These are phyloP conservation scores for Mortierella sp. DNA, from an alignment of 371 early-diverging fungal genomes.

Conservation along the genomic window DNA sequence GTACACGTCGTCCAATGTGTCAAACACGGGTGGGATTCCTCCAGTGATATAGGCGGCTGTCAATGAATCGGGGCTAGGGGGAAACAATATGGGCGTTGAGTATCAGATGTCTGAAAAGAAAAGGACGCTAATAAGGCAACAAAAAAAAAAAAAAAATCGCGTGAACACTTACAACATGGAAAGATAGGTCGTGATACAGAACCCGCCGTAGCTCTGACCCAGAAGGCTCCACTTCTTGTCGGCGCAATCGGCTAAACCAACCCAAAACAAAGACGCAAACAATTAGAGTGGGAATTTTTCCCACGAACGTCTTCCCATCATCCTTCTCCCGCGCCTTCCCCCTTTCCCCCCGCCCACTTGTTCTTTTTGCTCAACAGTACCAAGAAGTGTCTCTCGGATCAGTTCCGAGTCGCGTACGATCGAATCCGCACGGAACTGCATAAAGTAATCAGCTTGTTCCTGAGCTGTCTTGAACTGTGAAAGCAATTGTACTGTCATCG, in stretches of 20 bases:
- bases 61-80: constrained; percentile 67
- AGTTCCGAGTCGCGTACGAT: constrained; percentile 78
- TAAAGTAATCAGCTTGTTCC: constrained; percentile 70
- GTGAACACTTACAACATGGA: constrained; percentile 66
- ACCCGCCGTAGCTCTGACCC: constrained; percentile 82
- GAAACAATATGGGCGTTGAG: no score
- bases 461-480: constrained; percentile 58
- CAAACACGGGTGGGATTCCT: constrained; percentile 76
- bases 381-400: constrained; percentile 68
- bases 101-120: not conserved
- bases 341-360: no score
- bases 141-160: no score
- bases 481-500: constrained; percentile 67
- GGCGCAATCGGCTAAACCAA: constrained; percentile 22
- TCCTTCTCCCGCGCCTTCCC: no score
- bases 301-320: no score
- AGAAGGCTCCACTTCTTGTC: constrained; percentile 62
- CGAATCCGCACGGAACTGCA: constrained; percentile 77
- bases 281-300: not conserved
- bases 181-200: constrained; percentile 78
- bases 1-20: constrained; percentile 72
- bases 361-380: constrained; percentile 8
- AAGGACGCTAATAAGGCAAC: no score
- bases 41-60: constrained; percentile 77
- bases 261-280: no score